phyloP scores from a whole-genome alignment of 73 alveolate species.

The Paraurostyla sp. region DNA sequence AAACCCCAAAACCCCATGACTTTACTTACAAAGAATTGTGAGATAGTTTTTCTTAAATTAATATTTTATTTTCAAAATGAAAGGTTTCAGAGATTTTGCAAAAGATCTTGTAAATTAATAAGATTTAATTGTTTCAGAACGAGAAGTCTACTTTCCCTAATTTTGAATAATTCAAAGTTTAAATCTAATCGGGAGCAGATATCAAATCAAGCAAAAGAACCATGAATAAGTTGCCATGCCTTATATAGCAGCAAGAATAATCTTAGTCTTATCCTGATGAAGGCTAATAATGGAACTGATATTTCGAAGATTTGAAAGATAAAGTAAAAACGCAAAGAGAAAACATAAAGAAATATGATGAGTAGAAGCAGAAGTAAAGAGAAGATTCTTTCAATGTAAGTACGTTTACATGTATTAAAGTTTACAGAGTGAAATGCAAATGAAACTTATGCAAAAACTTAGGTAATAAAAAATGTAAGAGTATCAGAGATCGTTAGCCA shows the following conservation, averaged over 20 bases:
- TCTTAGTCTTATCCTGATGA: neutral
- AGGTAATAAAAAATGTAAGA: neutral
- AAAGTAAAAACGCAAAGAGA: slow-evolving; percentile 28
- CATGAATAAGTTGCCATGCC: neutral
- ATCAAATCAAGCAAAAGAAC: neutral
- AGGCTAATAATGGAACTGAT: neutral
- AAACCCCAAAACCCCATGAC: too few species aligned
- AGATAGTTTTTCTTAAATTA: too few species aligned
- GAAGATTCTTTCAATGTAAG: slow-evolving; percentile 10
- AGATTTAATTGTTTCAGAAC: neutral
- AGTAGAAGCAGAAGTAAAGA: neutral
- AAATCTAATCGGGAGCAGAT: neutral
- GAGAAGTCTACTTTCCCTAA: slow-evolving; percentile 35
- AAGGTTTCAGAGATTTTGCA: slow-evolving; percentile 38
- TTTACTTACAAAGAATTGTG: too few species aligned
- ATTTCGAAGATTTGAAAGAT: slow-evolving; percentile 22
- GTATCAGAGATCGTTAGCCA: neutral
- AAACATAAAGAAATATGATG: slow-evolving; percentile 5
- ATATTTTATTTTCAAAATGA: too few species aligned
- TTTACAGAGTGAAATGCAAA: neutral
- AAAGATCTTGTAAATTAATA: slow-evolving; percentile 11
- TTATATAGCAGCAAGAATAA: neutral
- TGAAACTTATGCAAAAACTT: neutral
- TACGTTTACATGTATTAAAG: neutral
- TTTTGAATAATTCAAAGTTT: slow-evolving; percentile 4